Percentiles rank a stretch among this genome's conserved stretches.
Evolutionary conservation across 345 rosid species (phyloP).

Genomic region (Orychophragmus violaceus): DNA sequence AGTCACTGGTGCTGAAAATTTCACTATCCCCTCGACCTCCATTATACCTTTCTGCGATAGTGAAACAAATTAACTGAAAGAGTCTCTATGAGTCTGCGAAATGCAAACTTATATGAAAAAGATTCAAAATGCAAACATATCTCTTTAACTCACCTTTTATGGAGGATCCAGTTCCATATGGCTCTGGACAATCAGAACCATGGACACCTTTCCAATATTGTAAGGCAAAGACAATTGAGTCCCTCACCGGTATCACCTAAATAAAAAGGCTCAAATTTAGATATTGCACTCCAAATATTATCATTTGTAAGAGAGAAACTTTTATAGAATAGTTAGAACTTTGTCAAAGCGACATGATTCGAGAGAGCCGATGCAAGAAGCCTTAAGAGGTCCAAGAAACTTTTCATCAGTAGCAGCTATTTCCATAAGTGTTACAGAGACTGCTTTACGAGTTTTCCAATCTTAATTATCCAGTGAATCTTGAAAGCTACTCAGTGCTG

Average conservation of each 20-base stretch:
- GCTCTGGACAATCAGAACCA: conserved; percentile 57
- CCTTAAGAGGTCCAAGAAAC: conserved; percentile 59
- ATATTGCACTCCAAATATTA: background rate
- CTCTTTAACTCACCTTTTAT: conserved; percentile 49
- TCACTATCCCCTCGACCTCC: conserved; percentile 53
- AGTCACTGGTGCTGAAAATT: conserved; percentile 45
- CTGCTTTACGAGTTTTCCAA: conserved; percentile 94
- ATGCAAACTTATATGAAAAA: background rate
- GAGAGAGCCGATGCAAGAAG: conserved; percentile 65
- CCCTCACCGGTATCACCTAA: conserved; percentile 96
- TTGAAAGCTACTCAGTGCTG: conserved; percentile 68
- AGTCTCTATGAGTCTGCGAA: background rate
- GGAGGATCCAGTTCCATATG: conserved; percentile 73
- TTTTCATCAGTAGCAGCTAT: conserved; percentile 67
- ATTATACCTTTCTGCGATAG: conserved; percentile 51
- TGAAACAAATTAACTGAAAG: background rate
- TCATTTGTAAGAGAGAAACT: background rate
- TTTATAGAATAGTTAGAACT: conserved; percentile 34
- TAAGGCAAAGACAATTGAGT: conserved; percentile 62
- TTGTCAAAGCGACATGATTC: conserved; percentile 95
- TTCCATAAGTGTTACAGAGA: conserved; percentile 65
- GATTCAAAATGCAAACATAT: background rate
- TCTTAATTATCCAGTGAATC: conserved; percentile 69
- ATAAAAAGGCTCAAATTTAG: conserved; percentile 18
- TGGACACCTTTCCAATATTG: conserved; percentile 74